Conservation (phyloP, 179 eudicot genomes). For the Heliamphora pulchella region DNA sequence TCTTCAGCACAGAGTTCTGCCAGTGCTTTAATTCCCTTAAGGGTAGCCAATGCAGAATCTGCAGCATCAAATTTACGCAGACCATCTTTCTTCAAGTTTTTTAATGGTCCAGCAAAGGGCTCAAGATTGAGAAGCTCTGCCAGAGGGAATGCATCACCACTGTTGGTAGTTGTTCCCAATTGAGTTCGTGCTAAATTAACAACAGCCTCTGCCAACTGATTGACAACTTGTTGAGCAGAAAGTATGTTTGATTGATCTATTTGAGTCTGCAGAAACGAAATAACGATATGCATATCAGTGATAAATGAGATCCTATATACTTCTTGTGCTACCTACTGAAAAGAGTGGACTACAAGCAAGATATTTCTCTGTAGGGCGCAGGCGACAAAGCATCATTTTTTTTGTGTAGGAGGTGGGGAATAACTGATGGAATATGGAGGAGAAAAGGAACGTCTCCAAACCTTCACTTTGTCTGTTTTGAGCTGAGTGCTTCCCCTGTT, state of each 20-base stretch:
- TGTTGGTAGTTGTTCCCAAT: constrained; percentile 38
- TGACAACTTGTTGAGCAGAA: constrained; percentile 53
- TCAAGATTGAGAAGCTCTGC: constrained; percentile 74
- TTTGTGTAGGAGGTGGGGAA: too few species aligned
- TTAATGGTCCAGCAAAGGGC: constrained; percentile 67
- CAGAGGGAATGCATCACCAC: constrained; percentile 50
- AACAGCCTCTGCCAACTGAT: constrained; percentile 72
- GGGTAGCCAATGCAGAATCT: constrained; percentile 85
- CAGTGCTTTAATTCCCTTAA: constrained; percentile 89
- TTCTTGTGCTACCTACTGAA: background rate
- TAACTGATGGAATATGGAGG: background rate
- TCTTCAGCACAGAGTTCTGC: constrained; percentile 86
- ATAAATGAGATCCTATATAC: background rate
- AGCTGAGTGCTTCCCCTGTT: constrained; percentile 54
- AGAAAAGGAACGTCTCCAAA: constrained; percentile 22
- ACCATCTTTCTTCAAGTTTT: constrained; percentile 62
- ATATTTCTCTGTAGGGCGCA: background rate
- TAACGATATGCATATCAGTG: constrained; percentile 14
- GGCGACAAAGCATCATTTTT: background rate
- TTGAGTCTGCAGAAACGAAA: constrained; percentile 68
- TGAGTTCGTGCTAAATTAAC: constrained; percentile 78
- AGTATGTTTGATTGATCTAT: constrained; percentile 70
- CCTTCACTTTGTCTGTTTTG: constrained; percentile 80
- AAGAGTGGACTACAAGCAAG: background rate
- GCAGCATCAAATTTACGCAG: constrained; percentile 61